Evolutionary conservation across 2,329 filamentous ascomycete species (phyloP).

Genomic region (Stagonosporopsis tanaceti): DNA sequence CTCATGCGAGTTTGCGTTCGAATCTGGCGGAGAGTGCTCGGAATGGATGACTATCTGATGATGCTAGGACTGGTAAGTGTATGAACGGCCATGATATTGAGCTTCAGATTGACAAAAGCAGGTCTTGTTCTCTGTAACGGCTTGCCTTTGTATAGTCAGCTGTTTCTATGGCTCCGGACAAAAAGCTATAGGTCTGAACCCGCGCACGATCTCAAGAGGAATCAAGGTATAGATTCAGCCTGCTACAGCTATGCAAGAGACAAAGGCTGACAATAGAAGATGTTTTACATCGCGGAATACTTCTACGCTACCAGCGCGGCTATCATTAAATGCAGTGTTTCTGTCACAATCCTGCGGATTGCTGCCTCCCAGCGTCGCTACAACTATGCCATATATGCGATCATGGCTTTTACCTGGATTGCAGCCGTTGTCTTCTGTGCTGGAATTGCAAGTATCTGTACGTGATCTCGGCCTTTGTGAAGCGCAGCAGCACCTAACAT

Average conservation of each 20-base stretch:
- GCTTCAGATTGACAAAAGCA: constrained; percentile 7
- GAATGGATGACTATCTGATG: constrained; percentile 30
- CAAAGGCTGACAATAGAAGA: constrained; percentile 7
- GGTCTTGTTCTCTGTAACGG: constrained; percentile 30
- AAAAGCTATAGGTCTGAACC: constrained; percentile 19
- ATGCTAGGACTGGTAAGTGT: constrained; percentile 26
- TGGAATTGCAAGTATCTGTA: constrained; percentile 33
- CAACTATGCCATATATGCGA: constrained; percentile 20
- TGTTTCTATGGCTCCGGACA: constrained; percentile 32
- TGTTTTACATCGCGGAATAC: constrained; percentile 33
- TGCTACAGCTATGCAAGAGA: not conserved
- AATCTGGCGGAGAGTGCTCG: constrained; percentile 26
- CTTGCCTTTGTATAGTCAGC: constrained; percentile 29
- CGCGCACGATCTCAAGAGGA: constrained; percentile 22
- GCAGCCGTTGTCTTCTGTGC: constrained; percentile 29
- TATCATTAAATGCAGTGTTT: constrained; percentile 33
- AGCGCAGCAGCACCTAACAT: not conserved
- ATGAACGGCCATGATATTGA: not conserved
- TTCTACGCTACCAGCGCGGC: constrained; percentile 32
- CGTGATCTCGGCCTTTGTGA: not conserved
- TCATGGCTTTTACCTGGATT: constrained; percentile 25
- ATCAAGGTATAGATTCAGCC: constrained; percentile 20
- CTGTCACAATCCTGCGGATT: constrained; percentile 31
- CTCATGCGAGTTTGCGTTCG: constrained; percentile 28
- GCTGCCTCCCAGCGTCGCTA: constrained; percentile 21